These are phyloP conservation scores for Botrytis squamosa DNA, from an alignment of 2,329 filamentous ascomycete genomes.

Conservation along the genomic window DNA sequence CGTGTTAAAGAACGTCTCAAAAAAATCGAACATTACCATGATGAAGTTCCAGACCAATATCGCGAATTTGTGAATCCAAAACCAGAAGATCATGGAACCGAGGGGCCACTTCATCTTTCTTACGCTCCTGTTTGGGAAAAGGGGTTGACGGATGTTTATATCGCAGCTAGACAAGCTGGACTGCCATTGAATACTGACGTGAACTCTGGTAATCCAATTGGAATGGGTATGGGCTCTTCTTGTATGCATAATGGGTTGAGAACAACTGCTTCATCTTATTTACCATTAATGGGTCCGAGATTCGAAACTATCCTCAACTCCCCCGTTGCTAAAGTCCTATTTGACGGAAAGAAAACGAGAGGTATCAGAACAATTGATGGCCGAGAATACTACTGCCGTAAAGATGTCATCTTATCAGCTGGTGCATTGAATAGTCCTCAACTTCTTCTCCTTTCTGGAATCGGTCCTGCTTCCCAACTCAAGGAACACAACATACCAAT, in stretches of 20 bases:
- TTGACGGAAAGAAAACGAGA: neutral
- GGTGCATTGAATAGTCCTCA: constrained; percentile 50
- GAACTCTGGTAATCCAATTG: constrained; percentile 58
- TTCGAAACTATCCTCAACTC: constrained; percentile 51
- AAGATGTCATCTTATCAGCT: constrained; percentile 50
- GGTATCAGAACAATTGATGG: constrained; percentile 47
- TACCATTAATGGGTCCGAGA: constrained; percentile 48
- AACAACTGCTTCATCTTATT: constrained; percentile 52
- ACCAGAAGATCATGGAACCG: constrained; percentile 48
- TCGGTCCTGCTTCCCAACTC: constrained; percentile 45
- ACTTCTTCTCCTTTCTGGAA: constrained; percentile 48
- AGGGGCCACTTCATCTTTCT: constrained; percentile 49
- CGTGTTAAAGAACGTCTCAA: constrained; percentile 51
- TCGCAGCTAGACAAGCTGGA: constrained; percentile 50
- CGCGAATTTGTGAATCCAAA: constrained; percentile 49
- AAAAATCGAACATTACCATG: constrained; percentile 54
- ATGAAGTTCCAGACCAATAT: constrained; percentile 41
- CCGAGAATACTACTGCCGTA: constrained; percentile 35
- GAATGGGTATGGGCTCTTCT: constrained; percentile 51
- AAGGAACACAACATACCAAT: constrained; percentile 49
- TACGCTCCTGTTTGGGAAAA: constrained; percentile 51
- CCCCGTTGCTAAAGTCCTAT: constrained; percentile 48
- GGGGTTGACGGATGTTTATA: constrained; percentile 47
- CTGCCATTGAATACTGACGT: constrained; percentile 53
- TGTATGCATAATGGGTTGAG: constrained; percentile 50